Evolutionary conservation across 768 basidiomycete genomes (phyloP).

Genomic region (Auricularia cornea): DNA sequence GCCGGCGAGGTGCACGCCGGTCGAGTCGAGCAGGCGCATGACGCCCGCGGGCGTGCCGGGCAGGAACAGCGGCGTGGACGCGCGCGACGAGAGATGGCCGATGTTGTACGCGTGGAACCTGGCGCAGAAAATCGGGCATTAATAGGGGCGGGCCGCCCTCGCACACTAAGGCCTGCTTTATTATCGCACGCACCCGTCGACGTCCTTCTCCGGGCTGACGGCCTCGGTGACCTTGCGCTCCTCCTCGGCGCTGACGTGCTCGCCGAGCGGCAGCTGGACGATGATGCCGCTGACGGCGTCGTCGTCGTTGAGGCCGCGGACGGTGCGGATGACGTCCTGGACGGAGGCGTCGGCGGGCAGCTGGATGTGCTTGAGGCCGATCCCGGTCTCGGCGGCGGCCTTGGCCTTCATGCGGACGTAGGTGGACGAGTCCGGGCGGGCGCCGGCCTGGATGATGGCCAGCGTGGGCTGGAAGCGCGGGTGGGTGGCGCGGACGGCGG

Average conservation of each 20-base stretch:
- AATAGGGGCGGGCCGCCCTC: too few species aligned
- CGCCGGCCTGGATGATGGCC: slow-evolving; percentile 89
- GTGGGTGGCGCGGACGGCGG: slow-evolving; percentile 49
- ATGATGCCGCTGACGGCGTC: slow-evolving; percentile 79
- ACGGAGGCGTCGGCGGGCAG: slow-evolving; percentile 62
- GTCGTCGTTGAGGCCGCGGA: slow-evolving; percentile 78
- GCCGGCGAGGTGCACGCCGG: slow-evolving; percentile 70
- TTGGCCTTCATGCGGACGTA: slow-evolving; percentile 98
- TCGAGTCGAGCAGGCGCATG: slow-evolving; percentile 81
- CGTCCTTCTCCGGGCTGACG: slow-evolving; percentile 88
- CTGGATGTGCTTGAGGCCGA: slow-evolving; percentile 73
- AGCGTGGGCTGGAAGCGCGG: slow-evolving; percentile 90
- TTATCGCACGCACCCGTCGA: slow-evolving; percentile 76
- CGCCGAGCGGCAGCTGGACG: slow-evolving; percentile 89
- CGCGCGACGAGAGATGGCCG: slow-evolving; percentile 85
- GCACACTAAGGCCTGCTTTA: not conserved
- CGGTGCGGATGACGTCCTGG: slow-evolving; percentile 66
- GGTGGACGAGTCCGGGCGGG: slow-evolving; percentile 78
- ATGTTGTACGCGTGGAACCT: slow-evolving; percentile 99
- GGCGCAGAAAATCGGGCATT: too few species aligned
- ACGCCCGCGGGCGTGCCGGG: slow-evolving; percentile 96
- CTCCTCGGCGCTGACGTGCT: slow-evolving; percentile 70
- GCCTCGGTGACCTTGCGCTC: slow-evolving; percentile 93
- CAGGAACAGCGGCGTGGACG: slow-evolving; percentile 78
- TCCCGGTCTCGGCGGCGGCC: slow-evolving; percentile 90